Conservation (phyloP, 2,329 filamentous ascomycete species). For the Plectosphaerella plurivora region DNA sequence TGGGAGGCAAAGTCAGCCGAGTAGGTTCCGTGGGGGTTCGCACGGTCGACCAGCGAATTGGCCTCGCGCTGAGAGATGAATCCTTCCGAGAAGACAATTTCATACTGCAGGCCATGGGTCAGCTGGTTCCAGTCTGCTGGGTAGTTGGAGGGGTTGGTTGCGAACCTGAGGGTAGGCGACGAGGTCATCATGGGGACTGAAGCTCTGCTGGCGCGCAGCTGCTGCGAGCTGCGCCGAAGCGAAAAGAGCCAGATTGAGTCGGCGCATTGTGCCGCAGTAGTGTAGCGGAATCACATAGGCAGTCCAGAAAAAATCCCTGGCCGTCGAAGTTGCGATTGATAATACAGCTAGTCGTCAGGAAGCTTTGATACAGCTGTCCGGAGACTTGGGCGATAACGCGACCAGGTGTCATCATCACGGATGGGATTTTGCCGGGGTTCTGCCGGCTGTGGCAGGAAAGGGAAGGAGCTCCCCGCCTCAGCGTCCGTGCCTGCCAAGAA, state of each 20-base stretch:
- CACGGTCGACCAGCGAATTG: constrained; percentile 49
- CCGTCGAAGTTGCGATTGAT: constrained; percentile 3
- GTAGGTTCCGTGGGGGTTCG: constrained; percentile 28
- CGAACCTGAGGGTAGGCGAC: constrained; percentile 81
- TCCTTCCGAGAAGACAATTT: constrained; percentile 69
- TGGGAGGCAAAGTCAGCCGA: constrained; percentile 34
- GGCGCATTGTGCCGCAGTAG: constrained; percentile 45
- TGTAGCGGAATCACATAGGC: constrained; percentile 13
- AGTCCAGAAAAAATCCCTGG: constrained; percentile 2
- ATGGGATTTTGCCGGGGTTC: constrained; percentile 5
- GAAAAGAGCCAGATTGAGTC: constrained; percentile 38
- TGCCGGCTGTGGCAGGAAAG: background rate
- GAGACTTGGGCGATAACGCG: background rate
- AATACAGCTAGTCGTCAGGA: background rate
- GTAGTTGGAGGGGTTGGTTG: constrained; percentile 4
- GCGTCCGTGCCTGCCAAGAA: background rate
- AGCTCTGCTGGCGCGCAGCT: constrained; percentile 48
- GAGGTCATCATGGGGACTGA: constrained; percentile 86
- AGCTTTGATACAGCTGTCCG: background rate
- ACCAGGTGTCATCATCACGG: constrained; percentile 12
- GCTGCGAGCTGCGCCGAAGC: constrained; percentile 37
- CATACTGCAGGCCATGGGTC: constrained; percentile 53
- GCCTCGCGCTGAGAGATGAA: constrained; percentile 71
- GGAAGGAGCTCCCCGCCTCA: background rate
- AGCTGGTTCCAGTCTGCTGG: background rate